phyloP scores from a whole-genome alignment of 306 rosid genomes.

The Dalbergia cochinchinensis region DNA sequence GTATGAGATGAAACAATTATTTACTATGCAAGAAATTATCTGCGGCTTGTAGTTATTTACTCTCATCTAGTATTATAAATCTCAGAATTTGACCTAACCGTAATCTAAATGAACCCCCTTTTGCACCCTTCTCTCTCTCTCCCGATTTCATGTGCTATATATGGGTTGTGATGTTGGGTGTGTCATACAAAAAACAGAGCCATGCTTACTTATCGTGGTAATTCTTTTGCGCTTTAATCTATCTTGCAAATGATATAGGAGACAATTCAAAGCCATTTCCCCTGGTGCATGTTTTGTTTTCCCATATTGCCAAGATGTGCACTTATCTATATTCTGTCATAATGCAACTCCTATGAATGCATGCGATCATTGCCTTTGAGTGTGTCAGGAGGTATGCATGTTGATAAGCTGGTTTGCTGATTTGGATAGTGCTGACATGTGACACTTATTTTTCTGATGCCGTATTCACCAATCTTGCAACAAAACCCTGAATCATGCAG shows the following conservation, averaged over 20 bases:
- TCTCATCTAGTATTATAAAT: conserved; percentile 9
- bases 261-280: conserved; percentile 24
- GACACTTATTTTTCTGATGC: conserved; percentile 24
- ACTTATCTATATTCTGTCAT: conserved; percentile 28
- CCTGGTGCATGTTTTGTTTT: conserved; percentile 24
- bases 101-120: conserved; percentile 16
- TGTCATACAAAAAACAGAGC: background rate
- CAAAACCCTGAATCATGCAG: conserved; percentile 66
- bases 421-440: conserved; percentile 27
- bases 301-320: conserved; percentile 26
- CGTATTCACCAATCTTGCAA: conserved; percentile 29
- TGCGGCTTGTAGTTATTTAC: conserved; percentile 26
- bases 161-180: conserved; percentile 11
- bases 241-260: conserved; percentile 36
- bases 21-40: conserved; percentile 23
- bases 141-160: conserved; percentile 6
- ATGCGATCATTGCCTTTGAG: conserved; percentile 38
- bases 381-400: conserved; percentile 35
- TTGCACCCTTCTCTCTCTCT: background rate
- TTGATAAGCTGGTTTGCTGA: conserved; percentile 26
- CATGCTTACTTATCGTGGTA: conserved; percentile 4
- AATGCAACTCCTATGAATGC: conserved; percentile 39
- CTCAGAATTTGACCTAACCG: conserved; percentile 1
- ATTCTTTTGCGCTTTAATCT: conserved; percentile 28
- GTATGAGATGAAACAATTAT: conserved; percentile 57